phyloP scores from a whole-genome alignment of 2,329 filamentous ascomycete species.

The Colletotrichum falcatum region DNA sequence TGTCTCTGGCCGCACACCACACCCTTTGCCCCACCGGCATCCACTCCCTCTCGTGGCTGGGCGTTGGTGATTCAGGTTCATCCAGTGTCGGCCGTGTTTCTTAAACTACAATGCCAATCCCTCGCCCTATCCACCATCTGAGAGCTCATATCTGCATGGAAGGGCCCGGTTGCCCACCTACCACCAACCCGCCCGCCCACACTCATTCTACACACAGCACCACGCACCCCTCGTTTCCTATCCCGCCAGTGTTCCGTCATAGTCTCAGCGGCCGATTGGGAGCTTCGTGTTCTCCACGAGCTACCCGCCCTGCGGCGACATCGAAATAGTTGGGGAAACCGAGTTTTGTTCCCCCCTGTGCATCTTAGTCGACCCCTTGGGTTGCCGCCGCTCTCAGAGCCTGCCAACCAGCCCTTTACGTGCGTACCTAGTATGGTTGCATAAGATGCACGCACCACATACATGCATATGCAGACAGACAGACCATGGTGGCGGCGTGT shows the following conservation, averaged over 20 bases:
- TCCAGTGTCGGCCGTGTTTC: constrained; percentile 25
- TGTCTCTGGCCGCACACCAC: constrained; percentile 28
- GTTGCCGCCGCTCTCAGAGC: constrained; percentile 13
- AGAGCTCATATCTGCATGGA: constrained; percentile 26
- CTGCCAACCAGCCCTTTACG: constrained; percentile 20
- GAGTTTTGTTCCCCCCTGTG: not conserved
- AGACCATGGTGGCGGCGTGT: constrained; percentile 3
- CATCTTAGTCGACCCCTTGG: constrained; percentile 17
- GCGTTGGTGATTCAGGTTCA: constrained; percentile 31
- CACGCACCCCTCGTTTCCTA: constrained; percentile 19
- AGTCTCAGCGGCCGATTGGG: not conserved
- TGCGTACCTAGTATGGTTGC: constrained; percentile 13
- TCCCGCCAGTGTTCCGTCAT: constrained; percentile 21
- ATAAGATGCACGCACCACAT: constrained; percentile 16
- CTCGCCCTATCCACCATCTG: constrained; percentile 15
- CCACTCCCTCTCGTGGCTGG: constrained; percentile 9
- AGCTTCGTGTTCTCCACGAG: constrained; percentile 19
- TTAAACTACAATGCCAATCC: constrained; percentile 8
- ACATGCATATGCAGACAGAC: constrained; percentile 15
- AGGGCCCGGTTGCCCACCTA: constrained; percentile 2
- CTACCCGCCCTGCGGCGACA: not conserved
- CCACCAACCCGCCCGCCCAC: not conserved
- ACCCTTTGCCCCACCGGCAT: constrained; percentile 20
- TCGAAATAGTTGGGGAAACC: not conserved
- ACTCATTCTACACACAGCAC: constrained; percentile 9